Percentiles rank a stretch among this genome's conserved stretches.
Evolutionary conservation across 805 yeast genomes (phyloP).

Genomic region (Cyberlindnera nakhonratchasimensis): DNA sequence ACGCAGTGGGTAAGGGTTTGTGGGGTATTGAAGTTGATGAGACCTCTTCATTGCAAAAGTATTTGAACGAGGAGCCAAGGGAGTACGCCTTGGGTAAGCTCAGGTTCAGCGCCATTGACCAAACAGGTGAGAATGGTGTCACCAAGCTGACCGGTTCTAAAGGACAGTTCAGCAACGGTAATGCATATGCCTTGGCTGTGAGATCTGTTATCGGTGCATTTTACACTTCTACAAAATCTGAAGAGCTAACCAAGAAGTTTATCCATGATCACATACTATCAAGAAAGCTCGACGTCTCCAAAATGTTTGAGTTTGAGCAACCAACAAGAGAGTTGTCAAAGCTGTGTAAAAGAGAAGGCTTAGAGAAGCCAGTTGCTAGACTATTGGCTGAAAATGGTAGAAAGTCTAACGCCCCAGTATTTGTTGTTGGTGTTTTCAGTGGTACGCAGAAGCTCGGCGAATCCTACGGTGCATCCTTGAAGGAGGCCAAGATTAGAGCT

Average conservation of each 20-base stretch:
- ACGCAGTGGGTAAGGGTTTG: conserved; percentile 54
- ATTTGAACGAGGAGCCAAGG: conserved; percentile 64
- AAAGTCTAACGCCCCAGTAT: conserved; percentile 75
- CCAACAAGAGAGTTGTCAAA: conserved; percentile 83
- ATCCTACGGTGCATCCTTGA: conserved; percentile 86
- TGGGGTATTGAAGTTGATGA: conserved; percentile 91
- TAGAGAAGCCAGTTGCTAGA: conserved; percentile 74
- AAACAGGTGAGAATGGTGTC: conserved; percentile 47
- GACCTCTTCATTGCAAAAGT: conserved; percentile 59
- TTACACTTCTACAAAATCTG: conserved; percentile 65
- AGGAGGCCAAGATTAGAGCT: conserved; percentile 90
- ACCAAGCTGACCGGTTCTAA: conserved; percentile 36
- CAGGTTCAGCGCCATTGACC: conserved; percentile 41
- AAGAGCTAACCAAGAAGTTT: conserved; percentile 55
- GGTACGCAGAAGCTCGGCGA: conserved; percentile 86
- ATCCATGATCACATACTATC: conserved; percentile 73
- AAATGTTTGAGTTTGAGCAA: conserved; percentile 75
- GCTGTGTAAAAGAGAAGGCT: conserved; percentile 70
- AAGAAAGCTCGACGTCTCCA: conserved; percentile 71
- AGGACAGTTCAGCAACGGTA: conserved; percentile 27
- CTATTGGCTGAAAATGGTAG: conserved; percentile 94
- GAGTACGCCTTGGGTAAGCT: conserved; percentile 67
- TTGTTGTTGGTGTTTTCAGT: conserved; percentile 85
- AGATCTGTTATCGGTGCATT: conserved; percentile 82
- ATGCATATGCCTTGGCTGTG: conserved; percentile 62